A percentile compares a stretch with the other conserved stretches of the same genome.
Evolutionary conservation across 495 filamentous ascomycete species (phyloP).

Genomic region (Bryoglossum gracile): DNA sequence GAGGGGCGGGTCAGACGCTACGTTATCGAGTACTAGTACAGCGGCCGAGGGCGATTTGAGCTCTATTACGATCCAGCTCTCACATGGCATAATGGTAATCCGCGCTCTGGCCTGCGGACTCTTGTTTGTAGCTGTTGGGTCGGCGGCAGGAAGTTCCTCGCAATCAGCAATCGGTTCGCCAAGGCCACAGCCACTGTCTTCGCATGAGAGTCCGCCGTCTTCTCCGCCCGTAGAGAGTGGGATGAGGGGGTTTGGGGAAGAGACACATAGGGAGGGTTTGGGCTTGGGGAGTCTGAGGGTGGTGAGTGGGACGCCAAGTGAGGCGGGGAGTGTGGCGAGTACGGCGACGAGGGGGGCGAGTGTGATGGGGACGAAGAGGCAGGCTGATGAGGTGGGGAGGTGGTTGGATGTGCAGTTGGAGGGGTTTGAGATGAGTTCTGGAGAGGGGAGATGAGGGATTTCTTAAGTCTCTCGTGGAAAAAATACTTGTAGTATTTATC

Average conservation of each 20-base stretch:
- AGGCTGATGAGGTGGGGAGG: conserved; percentile 21
- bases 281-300: conserved; percentile 3
- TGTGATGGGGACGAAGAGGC: conserved; percentile 18
- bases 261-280: background rate
- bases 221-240: conserved; percentile 9
- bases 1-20: conserved; percentile 11
- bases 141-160: background rate
- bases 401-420: conserved; percentile 21
- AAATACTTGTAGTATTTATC: too few relatives aligned
- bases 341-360: conserved; percentile 10
- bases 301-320: conserved; percentile 11
- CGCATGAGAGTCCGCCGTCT: conserved; percentile 10
- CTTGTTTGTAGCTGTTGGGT: conserved; percentile 46
- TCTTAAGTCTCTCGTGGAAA: too few relatives aligned
- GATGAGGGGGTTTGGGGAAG: background rate
- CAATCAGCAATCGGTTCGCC: background rate
- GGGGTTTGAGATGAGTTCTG: conserved; percentile 22
- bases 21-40: conserved; percentile 4
- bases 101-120: conserved; percentile 41
- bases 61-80: conserved; percentile 41
- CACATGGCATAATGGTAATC: conserved; percentile 39
- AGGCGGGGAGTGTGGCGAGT: conserved; percentile 20
- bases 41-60: conserved; percentile 14
- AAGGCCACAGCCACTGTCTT: background rate
- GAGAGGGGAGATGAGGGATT: conserved; percentile 8